Conservation (phyloP, 192 early-diverging fungal species). For the Gigaspora rosea region DNA sequence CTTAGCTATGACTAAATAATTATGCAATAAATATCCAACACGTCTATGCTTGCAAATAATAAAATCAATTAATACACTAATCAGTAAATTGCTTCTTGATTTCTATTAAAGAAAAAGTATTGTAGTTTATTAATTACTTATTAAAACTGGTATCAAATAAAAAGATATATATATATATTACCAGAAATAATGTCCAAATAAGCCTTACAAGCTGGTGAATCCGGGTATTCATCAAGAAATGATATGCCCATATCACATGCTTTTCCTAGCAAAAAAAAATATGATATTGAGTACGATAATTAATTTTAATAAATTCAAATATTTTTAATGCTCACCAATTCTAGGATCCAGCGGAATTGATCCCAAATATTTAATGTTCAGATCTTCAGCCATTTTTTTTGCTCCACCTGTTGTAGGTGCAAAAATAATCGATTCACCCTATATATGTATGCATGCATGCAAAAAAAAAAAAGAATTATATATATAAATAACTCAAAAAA, state of each 20-base stretch:
- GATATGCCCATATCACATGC: constrained; percentile 86
- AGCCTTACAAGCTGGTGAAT: constrained; percentile 80
- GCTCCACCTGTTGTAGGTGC: constrained; percentile 78
- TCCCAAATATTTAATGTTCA: constrained; percentile 65
- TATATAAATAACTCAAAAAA: background rate
- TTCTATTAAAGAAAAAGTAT: background rate
- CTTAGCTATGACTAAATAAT: too few species aligned
- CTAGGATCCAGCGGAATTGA: constrained; percentile 33
- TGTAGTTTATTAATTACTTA: background rate
- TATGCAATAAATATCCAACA: too few species aligned
- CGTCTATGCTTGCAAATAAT: too few species aligned
- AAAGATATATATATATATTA: constrained; percentile 25
- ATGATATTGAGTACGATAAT: background rate
- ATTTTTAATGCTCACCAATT: constrained; percentile 21
- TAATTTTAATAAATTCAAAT: constrained; percentile 1
- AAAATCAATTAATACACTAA: too few species aligned
- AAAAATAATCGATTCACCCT: constrained; percentile 73
- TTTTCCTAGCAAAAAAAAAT: constrained; percentile 32
- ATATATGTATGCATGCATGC: background rate
- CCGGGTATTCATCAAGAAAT: constrained; percentile 85
- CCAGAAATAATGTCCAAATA: constrained; percentile 65
- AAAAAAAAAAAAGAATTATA: background rate
- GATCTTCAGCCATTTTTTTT: constrained; percentile 62
- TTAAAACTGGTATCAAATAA: background rate
- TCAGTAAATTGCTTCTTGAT: background rate